These are phyloP conservation scores for Diaporthe batatas DNA, from an alignment of 2,329 filamentous ascomycete genomes.

Conservation along the genomic window DNA sequence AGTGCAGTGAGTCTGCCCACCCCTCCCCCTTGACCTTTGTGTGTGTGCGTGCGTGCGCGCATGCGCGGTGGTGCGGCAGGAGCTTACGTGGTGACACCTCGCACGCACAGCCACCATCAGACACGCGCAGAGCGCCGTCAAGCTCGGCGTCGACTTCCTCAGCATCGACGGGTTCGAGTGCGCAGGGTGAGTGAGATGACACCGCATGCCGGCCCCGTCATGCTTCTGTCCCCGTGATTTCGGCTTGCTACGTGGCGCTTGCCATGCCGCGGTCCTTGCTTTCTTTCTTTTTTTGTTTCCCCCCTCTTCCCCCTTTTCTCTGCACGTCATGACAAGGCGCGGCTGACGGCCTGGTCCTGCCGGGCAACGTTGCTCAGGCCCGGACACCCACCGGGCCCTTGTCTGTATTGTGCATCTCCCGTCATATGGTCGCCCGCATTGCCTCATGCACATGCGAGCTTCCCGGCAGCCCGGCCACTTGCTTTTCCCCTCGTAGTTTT, in stretches of 20 bases:
- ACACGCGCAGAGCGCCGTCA: constrained; percentile 90
- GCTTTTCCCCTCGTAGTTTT: background rate
- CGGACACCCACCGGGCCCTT: background rate
- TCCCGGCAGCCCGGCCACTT: background rate
- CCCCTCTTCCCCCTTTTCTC: too few species aligned
- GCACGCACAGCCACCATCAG: constrained; percentile 73
- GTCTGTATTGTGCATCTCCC: background rate
- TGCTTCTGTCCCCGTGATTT: constrained; percentile 32
- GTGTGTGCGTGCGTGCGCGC: too few species aligned
- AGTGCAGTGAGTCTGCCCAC: constrained; percentile 72
- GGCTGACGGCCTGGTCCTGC: constrained; percentile 10
- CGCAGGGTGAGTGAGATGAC: constrained; percentile 67
- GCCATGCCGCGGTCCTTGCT: constrained; percentile 11
- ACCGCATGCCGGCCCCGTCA: constrained; percentile 15
- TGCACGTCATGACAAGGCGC: constrained; percentile 16
- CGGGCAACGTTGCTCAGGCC: constrained; percentile 13
- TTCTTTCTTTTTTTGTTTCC: background rate
- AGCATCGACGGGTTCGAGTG: constrained; percentile 99
- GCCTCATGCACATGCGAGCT: constrained; percentile 9
- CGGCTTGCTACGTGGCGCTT: constrained; percentile 34
- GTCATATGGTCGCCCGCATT: background rate
- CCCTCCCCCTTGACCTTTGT: background rate
- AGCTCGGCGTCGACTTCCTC: constrained; percentile 95
- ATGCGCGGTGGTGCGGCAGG: constrained; percentile 1
- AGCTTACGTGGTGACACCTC: constrained; percentile 10